Evolutionary conservation across 2,329 filamentous ascomycete species (phyloP).

Genomic region (Penicillium sp.): DNA sequence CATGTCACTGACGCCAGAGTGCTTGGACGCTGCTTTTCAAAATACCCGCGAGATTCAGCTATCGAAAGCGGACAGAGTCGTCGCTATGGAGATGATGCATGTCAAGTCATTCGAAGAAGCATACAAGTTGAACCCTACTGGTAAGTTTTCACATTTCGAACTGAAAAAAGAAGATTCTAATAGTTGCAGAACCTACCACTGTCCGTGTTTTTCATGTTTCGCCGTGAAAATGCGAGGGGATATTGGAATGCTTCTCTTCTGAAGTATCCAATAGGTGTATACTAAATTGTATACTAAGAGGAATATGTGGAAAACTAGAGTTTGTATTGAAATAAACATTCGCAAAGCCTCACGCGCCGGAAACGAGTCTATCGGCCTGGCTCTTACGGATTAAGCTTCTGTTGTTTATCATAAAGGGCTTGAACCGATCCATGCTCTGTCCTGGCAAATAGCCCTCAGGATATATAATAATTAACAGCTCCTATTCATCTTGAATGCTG

Average conservation of each 20-base stretch:
- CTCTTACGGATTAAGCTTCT: neutral
- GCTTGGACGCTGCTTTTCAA: neutral
- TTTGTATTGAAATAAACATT: neutral
- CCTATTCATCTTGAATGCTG: neutral
- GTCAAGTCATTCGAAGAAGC: neutral
- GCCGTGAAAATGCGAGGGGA: too few relatives aligned
- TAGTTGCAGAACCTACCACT: neutral
- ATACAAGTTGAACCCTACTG: neutral
- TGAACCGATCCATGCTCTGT: too few relatives aligned
- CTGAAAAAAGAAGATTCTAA: neutral
- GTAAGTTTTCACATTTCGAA: neutral
- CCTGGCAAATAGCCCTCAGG: too few relatives aligned
- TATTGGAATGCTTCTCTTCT: neutral
- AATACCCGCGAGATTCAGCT: neutral
- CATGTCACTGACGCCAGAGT: neutral
- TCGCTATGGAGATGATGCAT: neutral
- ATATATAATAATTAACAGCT: neutral
- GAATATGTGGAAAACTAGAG: neutral
- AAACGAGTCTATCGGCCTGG: neutral
- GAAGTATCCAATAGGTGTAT: neutral
- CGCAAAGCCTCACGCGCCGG: neutral
- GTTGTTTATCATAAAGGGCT: too few relatives aligned
- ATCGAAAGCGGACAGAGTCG: neutral
- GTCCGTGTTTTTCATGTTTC: neutral
- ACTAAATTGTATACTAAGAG: neutral